Conservation (phyloP, 192 early-diverging fungal species). For the Borealophlyctis nickersoniae region DNA sequence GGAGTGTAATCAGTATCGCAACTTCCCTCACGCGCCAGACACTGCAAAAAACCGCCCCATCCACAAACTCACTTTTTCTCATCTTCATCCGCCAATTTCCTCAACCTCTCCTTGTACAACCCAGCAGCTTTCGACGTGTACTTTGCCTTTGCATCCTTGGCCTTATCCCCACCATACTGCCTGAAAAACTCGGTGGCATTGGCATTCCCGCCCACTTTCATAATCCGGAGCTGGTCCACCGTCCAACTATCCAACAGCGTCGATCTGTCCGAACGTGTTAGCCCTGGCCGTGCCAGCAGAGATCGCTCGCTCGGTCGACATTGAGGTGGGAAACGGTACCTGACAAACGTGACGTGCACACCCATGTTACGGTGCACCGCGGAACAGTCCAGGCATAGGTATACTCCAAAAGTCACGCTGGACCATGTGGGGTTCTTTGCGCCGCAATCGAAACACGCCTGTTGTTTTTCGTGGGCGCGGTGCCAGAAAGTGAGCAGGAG, state of each 20-base stretch:
- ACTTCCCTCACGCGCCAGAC: not conserved
- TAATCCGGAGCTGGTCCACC: conserved; percentile 83
- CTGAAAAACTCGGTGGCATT: conserved; percentile 79
- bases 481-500: not conserved
- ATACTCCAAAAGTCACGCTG: conserved; percentile 89
- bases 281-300: no score
- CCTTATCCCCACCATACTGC: conserved; percentile 58
- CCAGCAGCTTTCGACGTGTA: conserved; percentile 72
- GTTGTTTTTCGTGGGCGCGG: not conserved
- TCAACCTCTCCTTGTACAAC: conserved; percentile 79
- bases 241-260: conserved; percentile 88
- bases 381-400: conserved; percentile 94
- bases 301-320: no score
- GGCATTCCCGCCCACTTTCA: conserved; percentile 86
- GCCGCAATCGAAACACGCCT: conserved; percentile 93
- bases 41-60: not conserved
- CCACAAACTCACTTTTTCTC: conserved; percentile 21
- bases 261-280: conserved; percentile 55
- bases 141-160: conserved; percentile 75
- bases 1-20: no score
- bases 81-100: conserved; percentile 71
- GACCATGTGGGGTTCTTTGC: conserved; percentile 96
- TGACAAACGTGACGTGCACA: conserved; percentile 95
- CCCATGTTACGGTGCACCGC: conserved; percentile 94
- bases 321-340: conserved; percentile 51